Evolutionary conservation across 2,329 filamentous ascomycete species (phyloP), one percentile per base, ranked within the genome.

Genomic region (Reticulascus tulasneorum): DNA sequence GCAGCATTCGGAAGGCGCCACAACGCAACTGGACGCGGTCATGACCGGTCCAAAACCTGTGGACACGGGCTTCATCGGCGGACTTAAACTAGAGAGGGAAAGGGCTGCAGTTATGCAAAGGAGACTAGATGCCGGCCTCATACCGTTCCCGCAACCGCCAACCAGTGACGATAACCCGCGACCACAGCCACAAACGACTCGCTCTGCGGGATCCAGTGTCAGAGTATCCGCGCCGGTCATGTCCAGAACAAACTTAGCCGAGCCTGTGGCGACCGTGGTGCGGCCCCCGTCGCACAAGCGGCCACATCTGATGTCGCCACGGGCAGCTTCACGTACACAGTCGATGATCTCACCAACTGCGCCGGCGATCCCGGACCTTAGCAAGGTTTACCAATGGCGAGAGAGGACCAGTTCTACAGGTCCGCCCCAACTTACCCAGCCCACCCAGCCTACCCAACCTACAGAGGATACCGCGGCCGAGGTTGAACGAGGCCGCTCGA

Each of bases 11-110:
- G 42, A 44, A 21, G 44, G 41, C 8, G 44, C 45, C 9, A 33
- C 44, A 7, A 42, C 43, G 34, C 44, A 46, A 24, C 13, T 46
- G 7, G 38, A 38, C 19, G 42, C 42, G 6, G 42, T 34, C 9
- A 25, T 45, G 19, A 43, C 40, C 7, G 42, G 42, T n/a, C 13
- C 36, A 8, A 51, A 31, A 43, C 37, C 15, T 8, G 45, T 44
- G n/a, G 48, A 59, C 6, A 51, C 49, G 2, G 56, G 55, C 10
- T 69, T 69, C 42, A 58, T 69, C 17, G 62, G 65, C 2, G 63
- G 60, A 15, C 57, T 59, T 35, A 67, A 66, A 37, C 51, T 67
- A 12, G 63, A 66, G 29, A 52, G 61, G 29, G 54, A 66, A 37
- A n/a, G n/a, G n/a, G n/a, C n/a, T n/a, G n/a, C n/a, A n/a, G n/a